phyloP scores from a whole-genome alignment of 2,329 filamentous ascomycete genomes.

The Fusarium nodosum region DNA sequence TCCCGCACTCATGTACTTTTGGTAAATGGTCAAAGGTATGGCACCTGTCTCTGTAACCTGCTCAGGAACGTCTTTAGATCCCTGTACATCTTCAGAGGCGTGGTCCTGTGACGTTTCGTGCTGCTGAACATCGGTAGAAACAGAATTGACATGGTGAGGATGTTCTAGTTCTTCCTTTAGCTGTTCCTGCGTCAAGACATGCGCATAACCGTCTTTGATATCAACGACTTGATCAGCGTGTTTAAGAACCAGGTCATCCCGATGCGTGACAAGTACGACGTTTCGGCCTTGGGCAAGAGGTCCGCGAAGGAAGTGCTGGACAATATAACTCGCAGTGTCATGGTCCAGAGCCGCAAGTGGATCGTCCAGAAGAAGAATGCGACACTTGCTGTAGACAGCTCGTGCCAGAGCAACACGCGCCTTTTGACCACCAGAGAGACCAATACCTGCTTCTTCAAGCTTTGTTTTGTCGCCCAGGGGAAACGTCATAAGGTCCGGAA shows the following conservation, averaged over 20 bases:
- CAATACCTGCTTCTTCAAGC: slow-evolving; percentile 73
- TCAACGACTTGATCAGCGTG: slow-evolving; percentile 81
- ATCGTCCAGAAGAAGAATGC: slow-evolving; percentile 72
- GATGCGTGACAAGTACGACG: slow-evolving; percentile 83
- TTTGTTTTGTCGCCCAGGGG: slow-evolving; percentile 69
- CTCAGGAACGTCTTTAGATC: slow-evolving; percentile 51
- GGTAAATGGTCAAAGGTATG: slow-evolving; percentile 82
- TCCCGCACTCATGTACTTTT: slow-evolving; percentile 87
- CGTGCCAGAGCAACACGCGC: slow-evolving; percentile 73
- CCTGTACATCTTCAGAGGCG: slow-evolving; percentile 41
- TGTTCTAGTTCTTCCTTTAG: slow-evolving; percentile 57
- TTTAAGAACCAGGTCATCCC: slow-evolving; percentile 81
- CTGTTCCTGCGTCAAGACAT: slow-evolving; percentile 62
- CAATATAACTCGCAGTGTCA: slow-evolving; percentile 70
- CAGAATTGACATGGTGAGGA: slow-evolving; percentile 52
- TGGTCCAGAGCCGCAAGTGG: slow-evolving; percentile 74
- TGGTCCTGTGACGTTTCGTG: slow-evolving; percentile 52
- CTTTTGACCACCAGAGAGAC: slow-evolving; percentile 73
- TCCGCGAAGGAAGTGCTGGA: slow-evolving; percentile 72
- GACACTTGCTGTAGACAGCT: slow-evolving; percentile 70
- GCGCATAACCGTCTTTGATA: slow-evolving; percentile 71
- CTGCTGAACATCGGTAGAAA: slow-evolving; percentile 31
- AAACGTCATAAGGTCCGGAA: slow-evolving; percentile 68
- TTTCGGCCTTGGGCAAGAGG: slow-evolving; percentile 74
- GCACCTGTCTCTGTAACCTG: slow-evolving; percentile 69